Base-by-base conservation (phyloP, 192 early-diverging fungal genomes). In the Umbelopsis vinacea region DNA sequence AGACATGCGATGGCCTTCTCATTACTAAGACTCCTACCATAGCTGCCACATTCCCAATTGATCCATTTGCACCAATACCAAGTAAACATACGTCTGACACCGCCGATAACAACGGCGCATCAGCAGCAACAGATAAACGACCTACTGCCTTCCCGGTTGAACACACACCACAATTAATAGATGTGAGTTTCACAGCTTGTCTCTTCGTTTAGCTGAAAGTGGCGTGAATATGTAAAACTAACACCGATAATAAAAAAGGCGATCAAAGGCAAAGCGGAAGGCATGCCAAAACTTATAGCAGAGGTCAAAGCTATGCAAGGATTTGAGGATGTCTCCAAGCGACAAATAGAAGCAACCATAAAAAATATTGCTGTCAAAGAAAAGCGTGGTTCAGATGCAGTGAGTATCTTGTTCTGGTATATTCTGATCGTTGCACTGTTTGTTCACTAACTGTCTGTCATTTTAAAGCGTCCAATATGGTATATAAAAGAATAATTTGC, bases 351-450 rank as follows among this genome's bases (percentile, higher is more conserved):
- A 70, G 52, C 73, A 4, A 74, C 60, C 43, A 79, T 79, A 21
- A 74, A 72, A 46, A 37, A 69, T 38, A 72, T 79, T 21, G 78
- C 78, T 26, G 47, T 75, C 21, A 79, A 79, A 29, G 78, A 79
- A 70, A 79, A 79, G 43, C 73, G 78, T 29, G 78, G 78, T 7
- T 22, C 52, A 23, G 78, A 79, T 67, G 72, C 69, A 10, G 78
- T 79, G 75, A 71, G 71, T 46, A 8, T 6, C n/a, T 37, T 3
- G 1, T 26, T 6, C 26, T 26, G 6, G 29, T 37, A 14, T 29
- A 37, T 37, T 2, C 14, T 37, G 26, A 26, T 50, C 40, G 11
- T 3, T 50, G n/a, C 46, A 46, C 9, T n/a, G 5, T 17, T 21
- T 50, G 37, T 53, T 35, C 50, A n/a, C 19, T 66, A n/a, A 66